These are phyloP conservation scores for Pinus tabuliformis DNA, from an alignment of 75 land plant species.

Conservation along the genomic window DNA sequence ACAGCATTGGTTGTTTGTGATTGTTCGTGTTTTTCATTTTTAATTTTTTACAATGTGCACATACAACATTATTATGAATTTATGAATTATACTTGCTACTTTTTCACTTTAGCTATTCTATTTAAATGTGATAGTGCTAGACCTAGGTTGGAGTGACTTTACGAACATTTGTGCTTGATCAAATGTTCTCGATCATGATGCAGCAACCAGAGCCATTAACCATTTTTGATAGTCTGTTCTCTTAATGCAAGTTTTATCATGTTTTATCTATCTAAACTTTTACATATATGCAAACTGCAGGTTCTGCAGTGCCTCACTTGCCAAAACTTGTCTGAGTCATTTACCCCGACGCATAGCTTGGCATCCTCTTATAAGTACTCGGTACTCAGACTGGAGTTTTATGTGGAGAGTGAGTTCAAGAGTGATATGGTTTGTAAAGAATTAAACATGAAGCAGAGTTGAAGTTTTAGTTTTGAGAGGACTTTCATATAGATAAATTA, in stretches of 20 bases:
- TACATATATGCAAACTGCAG: background rate
- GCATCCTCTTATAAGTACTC: background rate
- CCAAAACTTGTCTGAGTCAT: background rate
- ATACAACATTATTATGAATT: background rate
- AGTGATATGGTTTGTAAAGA: background rate
- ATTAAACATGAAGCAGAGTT: background rate
- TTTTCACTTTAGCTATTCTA: conserved; percentile 5
- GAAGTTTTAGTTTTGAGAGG: background rate
- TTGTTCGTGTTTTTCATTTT: no score
- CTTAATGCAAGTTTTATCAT: background rate
- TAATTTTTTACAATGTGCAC: no score
- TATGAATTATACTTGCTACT: background rate
- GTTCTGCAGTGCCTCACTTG: background rate
- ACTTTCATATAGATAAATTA: background rate
- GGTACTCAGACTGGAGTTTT: background rate
- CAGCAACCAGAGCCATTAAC: background rate
- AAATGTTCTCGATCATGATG: background rate
- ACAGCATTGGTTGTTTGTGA: no score
- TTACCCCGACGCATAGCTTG: background rate
- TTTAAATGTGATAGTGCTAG: background rate
- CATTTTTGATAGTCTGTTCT: background rate
- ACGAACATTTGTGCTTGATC: background rate
- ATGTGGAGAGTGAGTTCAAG: background rate
- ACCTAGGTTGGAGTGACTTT: background rate
- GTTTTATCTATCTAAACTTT: background rate